Evolutionary conservation across 1,139 yeast species (phyloP), one percentile per base, ranked within the genome.

Genomic region (Hyphopichia pseudoburtonii): DNA sequence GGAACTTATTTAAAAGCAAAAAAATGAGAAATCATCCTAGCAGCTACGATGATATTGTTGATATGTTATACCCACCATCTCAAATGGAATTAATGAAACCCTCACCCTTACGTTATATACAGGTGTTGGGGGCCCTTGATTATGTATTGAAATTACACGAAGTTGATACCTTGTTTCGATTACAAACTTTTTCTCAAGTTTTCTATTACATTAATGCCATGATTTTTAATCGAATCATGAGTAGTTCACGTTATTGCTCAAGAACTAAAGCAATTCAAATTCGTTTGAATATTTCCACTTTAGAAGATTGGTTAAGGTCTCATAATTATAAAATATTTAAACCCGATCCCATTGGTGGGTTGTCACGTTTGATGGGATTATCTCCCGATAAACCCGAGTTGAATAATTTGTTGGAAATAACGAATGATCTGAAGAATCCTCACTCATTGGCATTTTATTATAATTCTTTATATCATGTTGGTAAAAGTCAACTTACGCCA

Each of bases 301-400:
- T 92, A 34, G 97, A 92, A 58, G 97, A 92, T 54, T 92, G 98
- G 98, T 75, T 92, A 25, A 75, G 95, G 43, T 73, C 85, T 3
- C 92, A 87, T 54, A 85, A 87, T 58, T 73, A 71, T 53, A 70
- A 72, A 45, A 84, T 79, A 14, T 67, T 62, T 55, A 73, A 64
- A 29, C 73, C 73, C 1, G 74, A 66, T 34, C 40, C 17, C 18
- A 41, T 52, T 47, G 78, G 65, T 44, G 48, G 57, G 38, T 26
- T 60, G 18, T 34, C 39, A 7, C 36, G 34, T 15, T 48, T 66
- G 17, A 16, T 14, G 10, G 34, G 34, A 3, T 52, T 52, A 1
- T 44, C 43, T 9, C 39, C 45, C 2, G 14, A 27, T 5, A 7
- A 16, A 10, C 7, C 48, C 4, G 28, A 43, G 8, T 51, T 66